phyloP scores from a whole-genome alignment of 192 early-diverging fungal species.

The Piromyces finnis region DNA sequence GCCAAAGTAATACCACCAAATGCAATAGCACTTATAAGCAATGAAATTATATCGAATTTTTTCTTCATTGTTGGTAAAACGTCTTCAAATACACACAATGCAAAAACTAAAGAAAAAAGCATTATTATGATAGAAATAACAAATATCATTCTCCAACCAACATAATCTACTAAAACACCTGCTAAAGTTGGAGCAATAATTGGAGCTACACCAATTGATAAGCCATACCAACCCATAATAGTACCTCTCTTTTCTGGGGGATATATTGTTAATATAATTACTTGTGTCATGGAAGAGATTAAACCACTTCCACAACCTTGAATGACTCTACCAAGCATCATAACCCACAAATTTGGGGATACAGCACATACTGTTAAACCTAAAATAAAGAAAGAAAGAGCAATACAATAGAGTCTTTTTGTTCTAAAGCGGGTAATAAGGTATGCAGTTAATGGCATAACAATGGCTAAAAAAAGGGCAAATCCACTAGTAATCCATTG shows the following conservation, averaged over 20 bases:
- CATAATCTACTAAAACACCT: neutral
- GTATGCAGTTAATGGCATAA: neutral
- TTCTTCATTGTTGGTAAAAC: neutral
- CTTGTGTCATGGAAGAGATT: neutral
- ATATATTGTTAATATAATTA: neutral
- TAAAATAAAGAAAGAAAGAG: neutral
- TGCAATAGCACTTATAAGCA: neutral
- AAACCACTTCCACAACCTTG: neutral
- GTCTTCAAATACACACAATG: neutral
- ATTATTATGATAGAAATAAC: neutral
- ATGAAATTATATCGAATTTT: neutral
- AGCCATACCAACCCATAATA: neutral
- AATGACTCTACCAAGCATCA: neutral
- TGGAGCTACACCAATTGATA: neutral
- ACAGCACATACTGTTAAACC: neutral
- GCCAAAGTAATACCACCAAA: neutral
- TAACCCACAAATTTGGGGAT: neutral
- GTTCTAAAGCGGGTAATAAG: neutral
- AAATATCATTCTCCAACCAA: neutral
- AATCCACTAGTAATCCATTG: neutral
- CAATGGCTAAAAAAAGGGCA: neutral
- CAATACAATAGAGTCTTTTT: neutral
- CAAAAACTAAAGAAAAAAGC: neutral
- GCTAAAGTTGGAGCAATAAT: neutral
- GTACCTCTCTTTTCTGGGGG: no score